Evolutionary conservation across 106 monocot species (phyloP), one percentile per base, ranked within the genome.

Genomic region (Gastrodia elata): DNA sequence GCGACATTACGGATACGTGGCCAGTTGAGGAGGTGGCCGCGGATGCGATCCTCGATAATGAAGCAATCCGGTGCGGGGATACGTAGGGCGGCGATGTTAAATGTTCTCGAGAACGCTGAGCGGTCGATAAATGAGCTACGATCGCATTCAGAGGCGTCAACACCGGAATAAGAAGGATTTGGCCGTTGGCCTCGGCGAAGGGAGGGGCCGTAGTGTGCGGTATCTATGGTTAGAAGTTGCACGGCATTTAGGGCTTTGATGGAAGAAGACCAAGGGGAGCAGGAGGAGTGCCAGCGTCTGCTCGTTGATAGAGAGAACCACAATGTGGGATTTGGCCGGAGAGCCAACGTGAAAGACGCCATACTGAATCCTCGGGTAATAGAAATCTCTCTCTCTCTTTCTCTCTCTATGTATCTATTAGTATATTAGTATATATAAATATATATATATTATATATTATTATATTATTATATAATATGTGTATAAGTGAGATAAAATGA

Each of bases 11-110:
- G 87, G 74, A 98, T 65, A 58, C 93, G 85, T 2, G 93, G 98
- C 98, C 98, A 98, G 80, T 98, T 98, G 75, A 98, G 93, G 80
- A 98, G 98, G 84, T 98, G 98, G 77, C 98, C 98, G 39, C 93
- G 93, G 74, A 98, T 80, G 70, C 91, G 93, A 69, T 61, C 16
- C 86, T 98, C 98, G 58, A 98, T 88, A 68, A 77, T 70, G 14
- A 83, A 76, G 80, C 98, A 98, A 30, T 78, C 79, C 33, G 41
- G 80, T 1, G 87, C 86, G 0, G 93, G 91, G 46, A 93, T 93
- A 2, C 93, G 84, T 36, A 98, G 83, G 20, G 93, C 88, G 40
- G 91, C 76, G 38, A 98, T 41, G 68, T 83, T 82, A 83, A 88
- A 91, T 59, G 71, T 55, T 26, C 93, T 84, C 39, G 91, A 32